These are phyloP conservation scores for Aspergillus coremiiformis DNA, from an alignment of 495 filamentous ascomycete species.

Conservation along the genomic window DNA sequence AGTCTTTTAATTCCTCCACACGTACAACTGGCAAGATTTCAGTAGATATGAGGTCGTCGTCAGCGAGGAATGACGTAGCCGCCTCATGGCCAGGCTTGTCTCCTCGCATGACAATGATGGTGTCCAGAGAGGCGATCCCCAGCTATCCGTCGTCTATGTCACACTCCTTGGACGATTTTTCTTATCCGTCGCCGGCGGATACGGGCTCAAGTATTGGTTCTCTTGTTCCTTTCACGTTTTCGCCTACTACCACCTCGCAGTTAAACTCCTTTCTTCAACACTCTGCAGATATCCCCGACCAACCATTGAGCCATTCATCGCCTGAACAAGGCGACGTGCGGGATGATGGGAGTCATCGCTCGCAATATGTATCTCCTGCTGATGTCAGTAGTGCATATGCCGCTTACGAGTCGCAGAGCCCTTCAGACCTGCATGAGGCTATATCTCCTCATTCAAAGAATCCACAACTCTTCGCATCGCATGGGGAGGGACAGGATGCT, in stretches of 20 bases:
- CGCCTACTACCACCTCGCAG: conserved; percentile 26
- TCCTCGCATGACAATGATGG: conserved; percentile 9
- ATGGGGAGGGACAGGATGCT: not conserved
- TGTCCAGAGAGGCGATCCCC: conserved; percentile 10
- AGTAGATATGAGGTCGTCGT: conserved; percentile 19
- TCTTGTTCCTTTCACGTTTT: conserved; percentile 27
- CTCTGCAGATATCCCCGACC: conserved; percentile 12
- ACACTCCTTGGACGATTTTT: conserved; percentile 12
- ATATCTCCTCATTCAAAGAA: conserved; percentile 6
- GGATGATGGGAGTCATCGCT: not conserved
- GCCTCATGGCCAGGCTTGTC: conserved; percentile 24
- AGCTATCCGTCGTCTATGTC: conserved; percentile 17
- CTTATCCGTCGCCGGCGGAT: conserved; percentile 22
- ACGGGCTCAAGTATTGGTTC: conserved; percentile 25
- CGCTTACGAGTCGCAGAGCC: conserved; percentile 1
- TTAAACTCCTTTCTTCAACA: conserved; percentile 34
- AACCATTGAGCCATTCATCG: conserved; percentile 7
- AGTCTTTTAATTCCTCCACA: conserved; percentile 11
- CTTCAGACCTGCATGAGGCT: conserved; percentile 9
- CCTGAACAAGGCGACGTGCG: not conserved
- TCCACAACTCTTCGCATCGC: conserved; percentile 1
- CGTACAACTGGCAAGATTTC: conserved; percentile 14
- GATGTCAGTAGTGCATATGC: conserved; percentile 5
- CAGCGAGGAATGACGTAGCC: conserved; percentile 14
- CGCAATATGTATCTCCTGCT: conserved; percentile 17